These are phyloP conservation scores for Thraustotheca clavata DNA, from an alignment of 352 stramenopile genomes.

Conservation along the genomic window DNA sequence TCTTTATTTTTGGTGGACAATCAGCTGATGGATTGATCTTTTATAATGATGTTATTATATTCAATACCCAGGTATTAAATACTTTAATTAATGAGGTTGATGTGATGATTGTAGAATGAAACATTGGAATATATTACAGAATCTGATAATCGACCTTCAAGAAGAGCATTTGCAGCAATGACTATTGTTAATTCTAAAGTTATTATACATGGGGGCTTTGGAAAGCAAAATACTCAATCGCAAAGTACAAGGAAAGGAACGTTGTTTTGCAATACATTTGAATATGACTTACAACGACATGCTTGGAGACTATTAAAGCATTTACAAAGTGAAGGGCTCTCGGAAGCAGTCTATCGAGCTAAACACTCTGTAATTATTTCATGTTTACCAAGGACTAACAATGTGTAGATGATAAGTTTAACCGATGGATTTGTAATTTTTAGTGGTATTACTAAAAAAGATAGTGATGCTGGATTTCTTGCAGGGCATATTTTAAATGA, in stretches of 20 bases:
- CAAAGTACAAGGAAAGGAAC: neutral
- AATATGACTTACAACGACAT: neutral
- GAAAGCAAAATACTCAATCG: neutral
- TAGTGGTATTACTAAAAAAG: neutral
- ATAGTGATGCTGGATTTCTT: neutral
- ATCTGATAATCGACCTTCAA: neutral
- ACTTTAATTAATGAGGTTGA: neutral
- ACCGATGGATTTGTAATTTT: neutral
- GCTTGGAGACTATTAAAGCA: neutral
- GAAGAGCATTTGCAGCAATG: neutral
- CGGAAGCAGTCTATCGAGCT: neutral
- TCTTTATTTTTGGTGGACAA: conserved; percentile 4
- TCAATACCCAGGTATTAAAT: neutral
- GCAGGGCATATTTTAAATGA: neutral
- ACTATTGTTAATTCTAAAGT: neutral
- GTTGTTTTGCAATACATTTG: neutral
- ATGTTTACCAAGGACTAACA: neutral
- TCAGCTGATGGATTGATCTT: neutral
- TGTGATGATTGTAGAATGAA: neutral
- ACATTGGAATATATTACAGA: neutral
- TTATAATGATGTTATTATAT: conserved; percentile 9
- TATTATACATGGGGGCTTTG: neutral
- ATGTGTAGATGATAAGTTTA: neutral
- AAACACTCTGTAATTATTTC: neutral
- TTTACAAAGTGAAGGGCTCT: neutral